Percentiles rank a stretch among this genome's conserved stretches.
phyloP scores from a whole-genome alignment of 495 filamentous ascomycete genomes.

The Mycothermus thermophilus region DNA sequence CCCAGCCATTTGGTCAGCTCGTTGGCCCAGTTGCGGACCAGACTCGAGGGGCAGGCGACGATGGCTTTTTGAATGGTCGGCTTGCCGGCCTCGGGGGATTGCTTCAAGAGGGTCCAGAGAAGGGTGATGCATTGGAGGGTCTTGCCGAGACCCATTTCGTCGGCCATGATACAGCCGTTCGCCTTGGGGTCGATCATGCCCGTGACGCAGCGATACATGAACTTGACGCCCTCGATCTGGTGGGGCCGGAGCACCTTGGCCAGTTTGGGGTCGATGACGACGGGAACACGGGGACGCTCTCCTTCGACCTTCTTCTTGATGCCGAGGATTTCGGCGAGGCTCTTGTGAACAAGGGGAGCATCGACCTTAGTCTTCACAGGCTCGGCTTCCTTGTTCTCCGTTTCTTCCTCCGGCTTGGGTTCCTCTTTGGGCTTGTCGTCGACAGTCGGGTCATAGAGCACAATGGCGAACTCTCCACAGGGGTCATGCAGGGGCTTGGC shows the following conservation, averaged over 20 bases:
- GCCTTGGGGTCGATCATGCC: constrained; percentile 88
- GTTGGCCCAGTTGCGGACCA: constrained; percentile 97
- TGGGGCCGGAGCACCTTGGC: constrained; percentile 89
- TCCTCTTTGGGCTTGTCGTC: constrained; percentile 60
- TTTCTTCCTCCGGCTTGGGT: constrained; percentile 37
- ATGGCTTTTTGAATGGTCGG: constrained; percentile 92
- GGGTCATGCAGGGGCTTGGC: constrained; percentile 91
- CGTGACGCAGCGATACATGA: constrained; percentile 86
- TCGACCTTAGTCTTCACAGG: constrained; percentile 47
- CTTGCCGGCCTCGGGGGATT: constrained; percentile 88
- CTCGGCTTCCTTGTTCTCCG: constrained; percentile 35
- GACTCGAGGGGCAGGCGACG: constrained; percentile 93
- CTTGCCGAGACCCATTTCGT: constrained; percentile 97
- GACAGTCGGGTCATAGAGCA: constrained; percentile 87
- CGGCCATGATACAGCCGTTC: constrained; percentile 98
- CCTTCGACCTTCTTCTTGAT: constrained; percentile 78
- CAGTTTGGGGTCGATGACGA: constrained; percentile 88
- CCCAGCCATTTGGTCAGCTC: constrained; percentile 93
- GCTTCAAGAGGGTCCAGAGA: constrained; percentile 94
- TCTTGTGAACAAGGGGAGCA: constrained; percentile 78
- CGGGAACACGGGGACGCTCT: constrained; percentile 76
- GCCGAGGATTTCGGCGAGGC: constrained; percentile 87
- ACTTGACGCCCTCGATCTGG: constrained; percentile 98
- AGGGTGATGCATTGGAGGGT: constrained; percentile 57
- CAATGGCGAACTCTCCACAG: constrained; percentile 90